Conservation (phyloP, 2,329 filamentous ascomycete species). For the Fusarium odoratissimum region DNA sequence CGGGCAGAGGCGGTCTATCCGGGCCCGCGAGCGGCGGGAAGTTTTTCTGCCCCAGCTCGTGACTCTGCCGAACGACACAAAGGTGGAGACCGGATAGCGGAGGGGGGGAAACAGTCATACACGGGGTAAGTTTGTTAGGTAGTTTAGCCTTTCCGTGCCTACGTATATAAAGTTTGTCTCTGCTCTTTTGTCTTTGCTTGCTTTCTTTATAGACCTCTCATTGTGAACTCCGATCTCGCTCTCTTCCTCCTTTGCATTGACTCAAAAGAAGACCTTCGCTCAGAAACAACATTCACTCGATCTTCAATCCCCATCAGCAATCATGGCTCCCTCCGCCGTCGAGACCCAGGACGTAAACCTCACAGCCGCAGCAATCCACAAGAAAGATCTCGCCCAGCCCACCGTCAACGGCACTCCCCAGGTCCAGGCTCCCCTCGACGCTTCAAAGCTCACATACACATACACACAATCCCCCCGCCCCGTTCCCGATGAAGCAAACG, state of each 20-base stretch:
- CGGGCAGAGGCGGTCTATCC: constrained; percentile 46
- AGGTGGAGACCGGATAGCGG: constrained; percentile 17
- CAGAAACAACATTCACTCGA: background rate
- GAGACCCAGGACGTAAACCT: constrained; percentile 62
- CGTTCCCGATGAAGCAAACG: constrained; percentile 63
- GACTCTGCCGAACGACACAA: constrained; percentile 2
- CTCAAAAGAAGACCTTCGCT: background rate
- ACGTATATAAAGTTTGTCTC: constrained; percentile 17
- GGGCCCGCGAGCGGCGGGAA: constrained; percentile 26
- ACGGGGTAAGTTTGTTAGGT: background rate
- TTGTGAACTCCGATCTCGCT: constrained; percentile 6
- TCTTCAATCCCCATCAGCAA: background rate
- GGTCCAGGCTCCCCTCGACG: constrained; percentile 69
- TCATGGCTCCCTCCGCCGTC: constrained; percentile 61
- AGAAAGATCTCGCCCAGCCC: constrained; percentile 57
- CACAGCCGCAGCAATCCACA: constrained; percentile 62
- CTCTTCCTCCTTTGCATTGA: background rate
- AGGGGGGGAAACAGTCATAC: constrained; percentile 2
- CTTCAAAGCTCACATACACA: constrained; percentile 69
- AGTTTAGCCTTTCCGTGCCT: background rate
- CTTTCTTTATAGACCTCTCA: background rate
- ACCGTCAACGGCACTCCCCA: constrained; percentile 49
- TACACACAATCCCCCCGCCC: constrained; percentile 61
- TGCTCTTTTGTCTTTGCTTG: background rate
- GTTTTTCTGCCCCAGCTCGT: constrained; percentile 15